Conservation (phyloP, 768 basidiomycete genomes). For the Kwoniella mangroviensis region DNA sequence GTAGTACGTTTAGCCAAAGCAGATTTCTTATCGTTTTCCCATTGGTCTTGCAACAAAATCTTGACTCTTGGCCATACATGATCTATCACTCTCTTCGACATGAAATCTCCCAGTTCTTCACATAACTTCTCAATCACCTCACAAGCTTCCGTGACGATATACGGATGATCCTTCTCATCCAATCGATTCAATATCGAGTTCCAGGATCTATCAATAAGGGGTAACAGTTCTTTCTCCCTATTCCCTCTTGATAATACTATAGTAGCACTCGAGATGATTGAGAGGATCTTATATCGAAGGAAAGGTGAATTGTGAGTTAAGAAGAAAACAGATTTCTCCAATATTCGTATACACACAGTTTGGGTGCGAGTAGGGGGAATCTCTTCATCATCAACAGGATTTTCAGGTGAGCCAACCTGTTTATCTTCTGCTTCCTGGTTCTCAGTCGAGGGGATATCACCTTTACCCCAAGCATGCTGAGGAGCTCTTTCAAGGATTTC, state of each 20-base stretch:
- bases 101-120: slow-evolving; percentile 76
- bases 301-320: slow-evolving; percentile 85
- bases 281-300: slow-evolving; percentile 81
- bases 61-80: slow-evolving; percentile 89
- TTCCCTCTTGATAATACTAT: slow-evolving; percentile 63
- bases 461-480: slow-evolving; percentile 44
- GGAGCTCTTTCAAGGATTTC: slow-evolving; percentile 52
- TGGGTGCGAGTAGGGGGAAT: slow-evolving; percentile 70
- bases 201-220: slow-evolving; percentile 87
- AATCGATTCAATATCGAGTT: slow-evolving; percentile 89
- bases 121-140: slow-evolving; percentile 74
- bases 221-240: slow-evolving; percentile 74
- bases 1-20: slow-evolving; percentile 67
- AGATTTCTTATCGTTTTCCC: slow-evolving; percentile 68
- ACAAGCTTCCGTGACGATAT: slow-evolving; percentile 76
- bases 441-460: slow-evolving; percentile 36
- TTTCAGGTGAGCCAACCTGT: slow-evolving; percentile 46
- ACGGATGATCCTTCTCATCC: slow-evolving; percentile 65
- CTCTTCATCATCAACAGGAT: slow-evolving; percentile 58
- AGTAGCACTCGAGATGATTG: slow-evolving; percentile 73
- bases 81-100: slow-evolving; percentile 83
- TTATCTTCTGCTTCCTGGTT: slow-evolving; percentile 46
- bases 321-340: slow-evolving; percentile 84
- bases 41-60: slow-evolving; percentile 66
- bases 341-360: slow-evolving; percentile 77